phyloP scores from a whole-genome alignment of 1,284 basidiomycete genomes.

The Apiotrichum brassicae region DNA sequence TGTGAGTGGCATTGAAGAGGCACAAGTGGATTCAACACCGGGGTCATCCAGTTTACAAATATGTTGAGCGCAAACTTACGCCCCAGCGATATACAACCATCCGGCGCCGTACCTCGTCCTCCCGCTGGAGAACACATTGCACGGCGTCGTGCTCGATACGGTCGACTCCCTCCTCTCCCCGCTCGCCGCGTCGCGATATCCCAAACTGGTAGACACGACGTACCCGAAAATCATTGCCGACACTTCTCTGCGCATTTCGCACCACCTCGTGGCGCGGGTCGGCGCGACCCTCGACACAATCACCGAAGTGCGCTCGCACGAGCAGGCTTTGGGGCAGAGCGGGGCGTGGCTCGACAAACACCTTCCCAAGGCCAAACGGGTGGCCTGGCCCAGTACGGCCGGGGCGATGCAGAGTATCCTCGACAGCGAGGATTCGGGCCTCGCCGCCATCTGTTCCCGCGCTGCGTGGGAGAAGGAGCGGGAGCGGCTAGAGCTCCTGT shows the following conservation, averaged over 20 bases:
- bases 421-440: slow-evolving; percentile 12
- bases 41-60: too few species aligned
- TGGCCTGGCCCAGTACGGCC: slow-evolving; percentile 37
- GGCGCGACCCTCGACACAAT: slow-evolving; percentile 33
- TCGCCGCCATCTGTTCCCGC: slow-evolving; percentile 43
- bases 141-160: slow-evolving; percentile 44
- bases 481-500: slow-evolving; percentile 29
- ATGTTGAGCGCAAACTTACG: not conserved
- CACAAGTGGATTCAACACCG: too few species aligned
- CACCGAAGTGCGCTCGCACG: slow-evolving; percentile 39
- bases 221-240: slow-evolving; percentile 11
- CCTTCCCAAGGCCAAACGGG: slow-evolving; percentile 29
- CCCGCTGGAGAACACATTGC: slow-evolving; percentile 46
- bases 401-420: slow-evolving; percentile 31
- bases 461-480: slow-evolving; percentile 24
- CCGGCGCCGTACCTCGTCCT: slow-evolving; percentile 31
- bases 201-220: not conserved
- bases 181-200: not conserved
- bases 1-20: too few species aligned
- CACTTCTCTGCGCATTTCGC: slow-evolving; percentile 32
- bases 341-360: slow-evolving; percentile 26
- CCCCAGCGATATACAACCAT: slow-evolving; percentile 25
- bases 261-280: slow-evolving; percentile 37
- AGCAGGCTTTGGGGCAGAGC: slow-evolving; percentile 48
- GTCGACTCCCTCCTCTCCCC: slow-evolving; percentile 31